Evolutionary conservation across 2,329 filamentous ascomycete genomes (phyloP), one percentile per base, ranked within the genome.

Genomic region (Zymoseptoria crescenta): DNA sequence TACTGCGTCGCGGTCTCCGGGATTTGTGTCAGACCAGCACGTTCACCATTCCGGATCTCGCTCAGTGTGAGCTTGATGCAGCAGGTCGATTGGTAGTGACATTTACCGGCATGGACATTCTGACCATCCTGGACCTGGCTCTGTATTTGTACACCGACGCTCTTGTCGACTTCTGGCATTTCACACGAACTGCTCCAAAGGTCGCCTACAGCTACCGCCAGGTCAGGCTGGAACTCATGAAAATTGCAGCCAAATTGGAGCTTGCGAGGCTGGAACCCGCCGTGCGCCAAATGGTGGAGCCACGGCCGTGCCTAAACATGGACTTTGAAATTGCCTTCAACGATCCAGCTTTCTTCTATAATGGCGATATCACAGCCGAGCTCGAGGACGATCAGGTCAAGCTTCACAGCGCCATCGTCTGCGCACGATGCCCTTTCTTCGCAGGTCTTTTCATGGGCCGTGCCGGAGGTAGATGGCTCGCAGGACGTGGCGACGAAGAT

Each of bases 401-500:
- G 13, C 86, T 88, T 0, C 94, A 99, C 68, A 93, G 90, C 64
- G 80, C 86, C 4, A 74, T 97, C 3, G 73, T 96, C 41, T 92
- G 91, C 64, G 86, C 87, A 68, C 81, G 94, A 64, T 96, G 92
- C 67, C 91, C 91, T 0, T 99, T 96, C 79, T 99, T 99, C 64
- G 80, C 93, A 63, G 89, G 88, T 1, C 80, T 99, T 50, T 97
- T 96, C 73, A 81, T 89, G 66, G 94, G 94, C n/a, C 86, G 91
- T 50, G 90, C 94, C 7, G 82, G 83, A 49, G 94, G 94, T 0
- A 83, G 83, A 66, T 99, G 94, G 94, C 80, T 99, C 20, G 63
- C 68, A 49, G 70, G 64, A 8, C 70, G 70, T 27, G 65, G 64
- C 8, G 62, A 65, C 28, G 81, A 86, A 54, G 82, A 83, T 30